These are phyloP conservation scores for Phytopythium montanum DNA, from an alignment of 352 stramenopile species.

Conservation along the genomic window DNA sequence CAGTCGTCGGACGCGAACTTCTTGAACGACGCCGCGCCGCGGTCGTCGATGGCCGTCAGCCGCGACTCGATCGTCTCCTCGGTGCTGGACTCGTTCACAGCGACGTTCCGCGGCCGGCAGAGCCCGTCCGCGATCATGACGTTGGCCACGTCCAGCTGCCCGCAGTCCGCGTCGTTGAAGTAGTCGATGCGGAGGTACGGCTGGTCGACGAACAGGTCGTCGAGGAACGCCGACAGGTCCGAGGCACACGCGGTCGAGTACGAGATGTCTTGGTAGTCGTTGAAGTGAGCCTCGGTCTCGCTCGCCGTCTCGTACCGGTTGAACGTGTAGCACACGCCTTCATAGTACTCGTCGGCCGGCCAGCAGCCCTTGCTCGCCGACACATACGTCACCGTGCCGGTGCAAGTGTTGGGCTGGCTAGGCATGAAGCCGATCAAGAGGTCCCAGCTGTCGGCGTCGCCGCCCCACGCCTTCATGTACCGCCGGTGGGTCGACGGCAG, in stretches of 20 bases:
- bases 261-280: background rate
- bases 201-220: background rate
- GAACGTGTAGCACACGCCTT: background rate
- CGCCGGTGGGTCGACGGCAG: background rate
- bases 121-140: background rate
- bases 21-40: background rate
- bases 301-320: background rate
- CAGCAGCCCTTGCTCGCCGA: constrained; percentile 3
- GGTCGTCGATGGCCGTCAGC: background rate
- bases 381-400: background rate
- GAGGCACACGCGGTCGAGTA: constrained; percentile 1
- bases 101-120: background rate
- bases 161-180: constrained; percentile 2
- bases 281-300: background rate
- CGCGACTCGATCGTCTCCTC: background rate
- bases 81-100: background rate
- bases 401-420: background rate
- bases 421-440: background rate
- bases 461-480: constrained; percentile 1
- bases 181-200: constrained; percentile 4
- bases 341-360: background rate
- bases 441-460: constrained; percentile 5
- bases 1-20: background rate
- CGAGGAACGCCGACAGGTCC: constrained; percentile 1
- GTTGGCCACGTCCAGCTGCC: background rate